Percentiles rank a stretch among this genome's conserved stretches.
These are phyloP conservation scores for Fraxinus pennsylvanica DNA, from an alignment of 257 asterid species.

Conservation along the genomic window DNA sequence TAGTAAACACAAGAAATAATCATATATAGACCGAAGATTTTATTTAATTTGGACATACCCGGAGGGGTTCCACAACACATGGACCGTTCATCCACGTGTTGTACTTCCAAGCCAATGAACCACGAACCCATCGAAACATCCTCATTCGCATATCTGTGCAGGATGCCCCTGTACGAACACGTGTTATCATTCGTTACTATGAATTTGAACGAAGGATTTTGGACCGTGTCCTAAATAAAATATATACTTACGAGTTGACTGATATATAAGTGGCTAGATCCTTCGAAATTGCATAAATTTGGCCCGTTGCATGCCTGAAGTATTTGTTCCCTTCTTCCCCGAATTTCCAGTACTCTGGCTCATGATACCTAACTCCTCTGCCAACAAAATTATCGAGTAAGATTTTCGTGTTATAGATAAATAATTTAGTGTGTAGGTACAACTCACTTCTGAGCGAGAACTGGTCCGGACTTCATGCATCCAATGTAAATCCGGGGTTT, in stretches of 20 bases:
- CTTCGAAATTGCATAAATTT: slow-evolving; percentile 71
- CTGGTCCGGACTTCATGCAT: slow-evolving; percentile 88
- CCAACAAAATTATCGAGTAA: background rate
- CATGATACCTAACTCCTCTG: slow-evolving; percentile 75
- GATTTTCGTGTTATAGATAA: background rate
- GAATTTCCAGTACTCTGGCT: slow-evolving; percentile 83
- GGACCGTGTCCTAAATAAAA: background rate
- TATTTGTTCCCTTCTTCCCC: slow-evolving; percentile 86
- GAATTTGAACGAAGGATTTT: background rate
- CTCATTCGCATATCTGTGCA: slow-evolving; percentile 76
- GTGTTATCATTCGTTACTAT: too few species aligned
- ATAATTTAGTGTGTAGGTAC: background rate
- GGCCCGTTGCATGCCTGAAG: slow-evolving; percentile 89
- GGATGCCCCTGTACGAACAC: slow-evolving; percentile 37
- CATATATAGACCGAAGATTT: background rate
- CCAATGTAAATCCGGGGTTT: slow-evolving; percentile 74
- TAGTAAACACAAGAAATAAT: background rate
- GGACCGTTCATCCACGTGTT: slow-evolving; percentile 67
- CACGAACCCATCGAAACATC: slow-evolving; percentile 77
- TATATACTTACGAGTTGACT: slow-evolving; percentile 55
- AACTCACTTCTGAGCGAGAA: slow-evolving; percentile 57
- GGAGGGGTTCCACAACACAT: slow-evolving; percentile 87
- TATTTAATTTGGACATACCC: slow-evolving; percentile 31
- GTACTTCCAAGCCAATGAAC: slow-evolving; percentile 84
- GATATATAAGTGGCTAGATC: slow-evolving; percentile 75